These are phyloP conservation scores for Magnaporthales sp. DNA, from an alignment of 2,329 filamentous ascomycete genomes.

Conservation along the genomic window DNA sequence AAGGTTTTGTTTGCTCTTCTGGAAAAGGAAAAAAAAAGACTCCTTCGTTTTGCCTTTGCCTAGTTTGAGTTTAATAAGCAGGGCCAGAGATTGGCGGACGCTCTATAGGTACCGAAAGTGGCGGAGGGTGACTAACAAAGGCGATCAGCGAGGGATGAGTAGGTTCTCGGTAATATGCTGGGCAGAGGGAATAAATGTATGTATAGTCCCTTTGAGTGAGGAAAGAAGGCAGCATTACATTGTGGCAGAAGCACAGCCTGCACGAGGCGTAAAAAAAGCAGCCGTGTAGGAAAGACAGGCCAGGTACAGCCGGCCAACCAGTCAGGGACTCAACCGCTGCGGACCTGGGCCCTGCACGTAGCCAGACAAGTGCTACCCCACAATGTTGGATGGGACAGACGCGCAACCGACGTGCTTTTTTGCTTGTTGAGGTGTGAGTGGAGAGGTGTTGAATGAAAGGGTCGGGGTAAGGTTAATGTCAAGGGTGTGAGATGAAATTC, in stretches of 20 bases:
- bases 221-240: neutral
- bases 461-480: neutral
- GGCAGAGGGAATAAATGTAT: neutral
- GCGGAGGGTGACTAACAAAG: neutral
- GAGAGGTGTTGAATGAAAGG: slow-evolving; percentile 1
- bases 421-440: slow-evolving; percentile 1
- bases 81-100: neutral
- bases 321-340: neutral
- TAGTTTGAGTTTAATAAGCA: neutral
- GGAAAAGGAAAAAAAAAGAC: too few relatives aligned
- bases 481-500: neutral
- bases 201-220: neutral
- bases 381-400: neutral
- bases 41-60: neutral
- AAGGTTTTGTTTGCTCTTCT: neutral
- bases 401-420: slow-evolving; percentile 1
- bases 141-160: neutral
- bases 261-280: neutral
- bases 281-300: neutral
- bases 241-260: neutral
- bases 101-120: neutral
- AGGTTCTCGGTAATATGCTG: neutral
- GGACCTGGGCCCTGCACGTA: neutral
- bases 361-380: neutral
- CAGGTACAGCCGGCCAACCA: neutral